phyloP scores from a whole-genome alignment of 2,329 filamentous ascomycete genomes.

The Metarhizium robertsii region DNA sequence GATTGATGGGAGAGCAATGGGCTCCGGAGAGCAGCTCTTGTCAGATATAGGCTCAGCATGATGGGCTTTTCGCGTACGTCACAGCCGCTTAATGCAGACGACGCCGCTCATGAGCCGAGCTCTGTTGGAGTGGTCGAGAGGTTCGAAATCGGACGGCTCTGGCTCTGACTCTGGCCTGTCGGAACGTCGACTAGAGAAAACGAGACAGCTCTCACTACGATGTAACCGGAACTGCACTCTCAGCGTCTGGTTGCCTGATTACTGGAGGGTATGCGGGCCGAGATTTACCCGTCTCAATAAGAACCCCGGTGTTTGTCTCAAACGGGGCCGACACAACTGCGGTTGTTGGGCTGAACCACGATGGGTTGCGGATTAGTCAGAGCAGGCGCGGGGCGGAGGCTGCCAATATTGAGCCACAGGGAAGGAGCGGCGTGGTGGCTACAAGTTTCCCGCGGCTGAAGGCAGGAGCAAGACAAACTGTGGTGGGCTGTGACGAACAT shows the following conservation, averaged over 20 bases:
- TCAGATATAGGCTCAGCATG: conserved; percentile 7
- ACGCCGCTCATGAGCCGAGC: conserved; percentile 7
- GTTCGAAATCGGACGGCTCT: not conserved
- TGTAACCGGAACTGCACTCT: too few species aligned
- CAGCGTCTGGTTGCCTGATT: too few species aligned
- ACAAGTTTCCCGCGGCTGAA: too few species aligned
- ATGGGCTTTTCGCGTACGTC: conserved; percentile 5
- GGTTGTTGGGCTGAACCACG: too few species aligned
- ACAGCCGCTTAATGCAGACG: conserved; percentile 5
- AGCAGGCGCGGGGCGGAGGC: too few species aligned
- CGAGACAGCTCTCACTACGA: not conserved
- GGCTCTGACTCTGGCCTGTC: not conserved
- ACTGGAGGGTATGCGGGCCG: not conserved
- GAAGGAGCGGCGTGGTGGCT: not conserved
- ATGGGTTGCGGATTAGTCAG: too few species aligned
- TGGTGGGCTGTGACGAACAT: too few species aligned
- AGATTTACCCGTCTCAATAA: conserved; percentile 6
- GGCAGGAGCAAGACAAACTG: not conserved
- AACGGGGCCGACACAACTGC: too few species aligned
- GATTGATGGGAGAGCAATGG: conserved; percentile 9
- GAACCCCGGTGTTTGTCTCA: too few species aligned
- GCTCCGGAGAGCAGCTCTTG: conserved; percentile 5
- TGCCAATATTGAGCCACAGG: too few species aligned
- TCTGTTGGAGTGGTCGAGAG: not conserved
- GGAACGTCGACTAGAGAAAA: not conserved